phyloP scores from a whole-genome alignment of 257 asterid genomes.

The Rubia yunnanensis region DNA sequence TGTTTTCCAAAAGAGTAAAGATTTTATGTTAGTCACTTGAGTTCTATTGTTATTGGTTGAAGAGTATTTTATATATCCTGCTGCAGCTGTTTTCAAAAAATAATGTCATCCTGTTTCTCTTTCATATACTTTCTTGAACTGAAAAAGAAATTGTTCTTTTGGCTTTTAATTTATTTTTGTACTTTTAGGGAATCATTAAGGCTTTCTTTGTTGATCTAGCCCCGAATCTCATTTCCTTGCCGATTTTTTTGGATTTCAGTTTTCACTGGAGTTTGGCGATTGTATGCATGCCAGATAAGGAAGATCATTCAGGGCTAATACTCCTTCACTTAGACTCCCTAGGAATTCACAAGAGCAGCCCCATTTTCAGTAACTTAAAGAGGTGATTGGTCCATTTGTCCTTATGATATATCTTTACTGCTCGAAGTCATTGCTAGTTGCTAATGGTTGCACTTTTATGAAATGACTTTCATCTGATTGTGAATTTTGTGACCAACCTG shows the following conservation, averaged over 20 bases:
- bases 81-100: background rate
- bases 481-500: background rate
- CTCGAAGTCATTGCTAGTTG: background rate
- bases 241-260: constrained; percentile 27
- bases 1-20: background rate
- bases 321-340: constrained; percentile 93
- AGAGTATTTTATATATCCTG: background rate
- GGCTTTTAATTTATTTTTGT: constrained; percentile 1
- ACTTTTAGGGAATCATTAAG: background rate
- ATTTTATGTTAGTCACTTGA: background rate
- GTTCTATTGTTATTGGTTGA: background rate
- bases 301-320: constrained; percentile 54
- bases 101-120: background rate
- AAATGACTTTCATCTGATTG: background rate
- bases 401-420: background rate
- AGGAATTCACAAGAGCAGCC: constrained; percentile 53
- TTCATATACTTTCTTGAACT: background rate
- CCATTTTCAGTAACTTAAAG: constrained; percentile 46
- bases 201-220: constrained; percentile 12
- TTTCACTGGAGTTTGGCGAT: constrained; percentile 95
- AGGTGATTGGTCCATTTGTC: constrained; percentile 36
- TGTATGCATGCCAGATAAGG: constrained; percentile 74
- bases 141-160: background rate
- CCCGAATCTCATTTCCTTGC: constrained; percentile 14
- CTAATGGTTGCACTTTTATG: background rate